Conservation (phyloP, 345 rosid genomes). For the Eucalyptus polyanthemos region DNA sequence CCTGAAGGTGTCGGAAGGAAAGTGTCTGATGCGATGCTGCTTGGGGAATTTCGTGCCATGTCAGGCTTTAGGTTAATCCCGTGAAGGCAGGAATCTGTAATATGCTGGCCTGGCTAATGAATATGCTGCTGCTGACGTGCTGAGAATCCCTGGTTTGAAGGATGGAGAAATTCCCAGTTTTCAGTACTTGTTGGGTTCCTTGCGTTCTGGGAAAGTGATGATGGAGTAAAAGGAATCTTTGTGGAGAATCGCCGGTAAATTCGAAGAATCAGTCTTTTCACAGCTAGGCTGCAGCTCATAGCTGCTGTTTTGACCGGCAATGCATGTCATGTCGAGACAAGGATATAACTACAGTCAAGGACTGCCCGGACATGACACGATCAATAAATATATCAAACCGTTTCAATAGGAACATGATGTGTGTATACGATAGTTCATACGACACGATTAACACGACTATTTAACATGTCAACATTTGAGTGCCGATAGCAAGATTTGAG, state of each 20-base stretch:
- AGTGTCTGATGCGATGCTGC: neutral
- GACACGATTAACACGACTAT: neutral
- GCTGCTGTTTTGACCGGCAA: neutral
- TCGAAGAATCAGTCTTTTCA: neutral
- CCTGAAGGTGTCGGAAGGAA: neutral
- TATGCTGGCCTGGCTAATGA: neutral
- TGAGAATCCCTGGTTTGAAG: neutral
- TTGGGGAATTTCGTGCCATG: neutral
- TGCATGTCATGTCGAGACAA: neutral
- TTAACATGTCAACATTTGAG: neutral
- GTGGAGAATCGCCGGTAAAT: neutral
- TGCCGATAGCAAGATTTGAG: neutral
- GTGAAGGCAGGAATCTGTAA: neutral
- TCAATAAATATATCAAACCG: neutral
- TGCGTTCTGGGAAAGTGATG: neutral
- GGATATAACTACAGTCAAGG: neutral
- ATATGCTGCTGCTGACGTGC: neutral
- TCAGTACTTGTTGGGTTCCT: neutral
- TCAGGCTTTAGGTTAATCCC: neutral
- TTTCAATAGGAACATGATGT: neutral
- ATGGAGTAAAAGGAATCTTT: neutral
- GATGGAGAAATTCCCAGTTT: neutral
- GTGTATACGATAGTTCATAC: neutral
- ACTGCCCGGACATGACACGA: neutral
- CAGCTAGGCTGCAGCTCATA: neutral